Conservation (phyloP, 208 protist species). For the Strigomonas galati region DNA sequence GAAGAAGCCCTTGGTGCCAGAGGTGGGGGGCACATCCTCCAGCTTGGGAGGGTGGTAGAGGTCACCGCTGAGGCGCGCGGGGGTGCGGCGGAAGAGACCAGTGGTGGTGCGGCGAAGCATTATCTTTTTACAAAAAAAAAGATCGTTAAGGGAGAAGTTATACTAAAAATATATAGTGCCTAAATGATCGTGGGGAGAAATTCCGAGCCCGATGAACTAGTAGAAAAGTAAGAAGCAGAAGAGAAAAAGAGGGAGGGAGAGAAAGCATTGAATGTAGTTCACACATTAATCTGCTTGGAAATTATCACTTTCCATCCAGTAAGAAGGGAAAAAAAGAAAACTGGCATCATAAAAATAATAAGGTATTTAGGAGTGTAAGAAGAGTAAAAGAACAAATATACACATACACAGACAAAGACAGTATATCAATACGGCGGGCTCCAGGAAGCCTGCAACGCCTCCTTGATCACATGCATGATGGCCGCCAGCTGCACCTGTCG, state of each 20-base stretch:
- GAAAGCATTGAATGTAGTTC: slow-evolving; percentile 1
- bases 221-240: neutral
- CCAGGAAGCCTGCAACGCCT: slow-evolving; percentile 19
- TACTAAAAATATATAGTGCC: neutral
- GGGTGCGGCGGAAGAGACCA: slow-evolving; percentile 68
- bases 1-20: slow-evolving; percentile 71
- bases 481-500: slow-evolving; percentile 12
- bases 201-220: neutral
- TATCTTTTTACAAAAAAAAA: neutral
- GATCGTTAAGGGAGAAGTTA: neutral
- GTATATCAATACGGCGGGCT: neutral
- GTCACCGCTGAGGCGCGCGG: slow-evolving; percentile 64
- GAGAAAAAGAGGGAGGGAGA: slow-evolving; percentile 2
- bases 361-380: too few relatives aligned
- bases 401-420: neutral
- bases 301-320: neutral
- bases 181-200: neutral
- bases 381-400: too few relatives aligned
- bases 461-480: slow-evolving; percentile 21
- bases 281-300: too few relatives aligned
- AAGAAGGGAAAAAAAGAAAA: slow-evolving; percentile 5
- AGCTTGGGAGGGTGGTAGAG: slow-evolving; percentile 81
- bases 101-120: slow-evolving; percentile 83
- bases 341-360: neutral
- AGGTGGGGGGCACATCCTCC: slow-evolving; percentile 64